Evolutionary conservation across 331 rosid genomes (phyloP), one percentile per base, ranked within the genome.

Genomic region (Rosa hybrid): DNA sequence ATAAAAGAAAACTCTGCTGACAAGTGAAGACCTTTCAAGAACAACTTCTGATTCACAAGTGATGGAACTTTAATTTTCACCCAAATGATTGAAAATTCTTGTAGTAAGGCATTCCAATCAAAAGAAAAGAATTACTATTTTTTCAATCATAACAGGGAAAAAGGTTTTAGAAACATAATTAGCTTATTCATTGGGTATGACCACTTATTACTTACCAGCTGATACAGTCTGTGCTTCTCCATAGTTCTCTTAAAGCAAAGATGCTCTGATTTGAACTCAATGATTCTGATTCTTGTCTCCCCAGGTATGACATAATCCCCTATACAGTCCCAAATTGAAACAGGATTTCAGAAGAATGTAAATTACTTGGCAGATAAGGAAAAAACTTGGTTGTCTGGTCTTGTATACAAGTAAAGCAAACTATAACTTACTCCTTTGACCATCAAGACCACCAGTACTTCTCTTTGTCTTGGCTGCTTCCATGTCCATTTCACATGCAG

Each of bases 401-500:
- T 62, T 62, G 68, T 62, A 60, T 16, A 4, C 17, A 62, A 12
- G 34, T 63, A 63, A 63, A 65, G 12, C 71, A 64, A 12, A 64
- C n/a, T 13, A 64, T 60, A 23, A 60, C 71, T 65, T 34, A 30
- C 71, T 30, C 41, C 45, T 30, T 13, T 23, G 13, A 5, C 16
- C 16, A 68, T 16, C 53, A 11, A 16, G 34, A 41, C 0, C 9
- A 0, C 59, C 63, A 34, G 39, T 34, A 49, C 62, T 30, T 48
- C 59, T 72, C 21, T 25, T 30, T 65, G 45, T 50, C 63, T 72
- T 27, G 76, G 76, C 44, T 1, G 0, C 57, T 34, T 51, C 63
- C 39, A 27, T 8, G 20, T 72, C 53, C 78, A 38, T n/a, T 56
- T 75, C 54, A 56, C 68, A 75, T 23, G 70, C 68, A 75, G 16